Conservation (phyloP, 169 alveolate genomes). For the Plasmodium malariae region DNA sequence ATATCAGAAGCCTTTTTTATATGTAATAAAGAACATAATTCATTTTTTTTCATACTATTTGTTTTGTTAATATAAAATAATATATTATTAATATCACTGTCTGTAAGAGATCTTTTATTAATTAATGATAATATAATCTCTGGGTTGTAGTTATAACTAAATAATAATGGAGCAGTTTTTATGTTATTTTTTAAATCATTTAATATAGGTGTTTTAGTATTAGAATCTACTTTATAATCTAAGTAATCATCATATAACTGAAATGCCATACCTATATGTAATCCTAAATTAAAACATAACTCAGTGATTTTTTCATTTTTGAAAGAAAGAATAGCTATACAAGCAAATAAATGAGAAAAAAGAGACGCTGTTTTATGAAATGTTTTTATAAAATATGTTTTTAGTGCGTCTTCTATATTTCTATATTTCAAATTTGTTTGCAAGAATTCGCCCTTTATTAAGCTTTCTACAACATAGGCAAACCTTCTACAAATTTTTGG, state of each 20-base stretch:
- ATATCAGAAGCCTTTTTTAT: constrained; percentile 67
- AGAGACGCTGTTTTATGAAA: constrained; percentile 86
- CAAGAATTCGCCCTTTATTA: constrained; percentile 79
- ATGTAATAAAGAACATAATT: constrained; percentile 62
- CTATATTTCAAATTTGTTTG: constrained; percentile 31
- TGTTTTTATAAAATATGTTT: constrained; percentile 79
- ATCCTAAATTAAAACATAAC: constrained; percentile 86
- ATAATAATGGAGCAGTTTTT: constrained; percentile 85
- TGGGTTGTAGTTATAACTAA: constrained; percentile 52
- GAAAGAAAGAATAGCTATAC: constrained; percentile 62
- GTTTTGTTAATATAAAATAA: constrained; percentile 36
- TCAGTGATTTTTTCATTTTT: constrained; percentile 72
- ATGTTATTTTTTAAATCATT: constrained; percentile 86
- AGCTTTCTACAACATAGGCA: constrained; percentile 83
- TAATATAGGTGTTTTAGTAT: constrained; percentile 88
- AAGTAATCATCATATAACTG: constrained; percentile 90
- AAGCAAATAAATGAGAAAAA: constrained; percentile 69
- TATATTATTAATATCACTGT: constrained; percentile 36
- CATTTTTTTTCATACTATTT: constrained; percentile 70
- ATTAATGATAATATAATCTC: constrained; percentile 28
- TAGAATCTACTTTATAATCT: constrained; percentile 80
- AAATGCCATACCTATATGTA: constrained; percentile 91
- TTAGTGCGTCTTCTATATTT: constrained; percentile 79
- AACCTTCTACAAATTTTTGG: constrained; percentile 74
- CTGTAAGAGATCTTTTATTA: constrained; percentile 31